Conservation (phyloP, 305 asterid species). For the Fraxinus paxiana region DNA sequence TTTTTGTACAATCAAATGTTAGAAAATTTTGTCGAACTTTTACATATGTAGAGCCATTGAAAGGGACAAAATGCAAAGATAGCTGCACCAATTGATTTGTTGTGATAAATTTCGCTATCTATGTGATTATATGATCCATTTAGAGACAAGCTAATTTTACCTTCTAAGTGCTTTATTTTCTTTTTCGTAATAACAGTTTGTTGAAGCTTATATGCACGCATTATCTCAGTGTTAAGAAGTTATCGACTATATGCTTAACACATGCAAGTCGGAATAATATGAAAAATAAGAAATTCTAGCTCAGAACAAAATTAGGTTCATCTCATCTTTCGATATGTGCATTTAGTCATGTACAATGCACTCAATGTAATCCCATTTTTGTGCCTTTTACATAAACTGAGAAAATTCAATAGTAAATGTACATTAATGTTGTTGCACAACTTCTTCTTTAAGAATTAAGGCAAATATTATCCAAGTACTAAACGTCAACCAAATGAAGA, state of each 20-base stretch:
- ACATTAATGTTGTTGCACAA: too few species aligned
- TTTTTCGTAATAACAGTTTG: too few species aligned
- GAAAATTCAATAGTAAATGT: too few species aligned
- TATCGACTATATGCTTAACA: not conserved
- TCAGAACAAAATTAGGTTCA: too few species aligned
- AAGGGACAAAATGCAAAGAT: not conserved
- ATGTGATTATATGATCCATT: not conserved
- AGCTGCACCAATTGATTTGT: not conserved
- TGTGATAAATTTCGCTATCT: not conserved
- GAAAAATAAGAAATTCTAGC: too few species aligned
- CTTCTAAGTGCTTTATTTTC: not conserved
- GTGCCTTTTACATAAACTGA: too few species aligned
- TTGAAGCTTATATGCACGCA: not conserved
- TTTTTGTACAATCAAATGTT: not conserved
- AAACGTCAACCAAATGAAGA: too few species aligned
- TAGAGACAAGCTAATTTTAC: not conserved
- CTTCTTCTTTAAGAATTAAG: too few species aligned
- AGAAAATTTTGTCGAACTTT: not conserved
- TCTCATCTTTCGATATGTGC: too few species aligned
- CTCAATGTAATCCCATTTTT: too few species aligned
- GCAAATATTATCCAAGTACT: too few species aligned
- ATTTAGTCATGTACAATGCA: too few species aligned
- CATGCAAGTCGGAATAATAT: not conserved
- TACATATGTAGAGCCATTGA: not conserved
- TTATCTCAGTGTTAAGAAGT: not conserved